These are phyloP conservation scores for Kitagawia praeruptora DNA, from an alignment of 129 eudicot genomes.

Conservation along the genomic window DNA sequence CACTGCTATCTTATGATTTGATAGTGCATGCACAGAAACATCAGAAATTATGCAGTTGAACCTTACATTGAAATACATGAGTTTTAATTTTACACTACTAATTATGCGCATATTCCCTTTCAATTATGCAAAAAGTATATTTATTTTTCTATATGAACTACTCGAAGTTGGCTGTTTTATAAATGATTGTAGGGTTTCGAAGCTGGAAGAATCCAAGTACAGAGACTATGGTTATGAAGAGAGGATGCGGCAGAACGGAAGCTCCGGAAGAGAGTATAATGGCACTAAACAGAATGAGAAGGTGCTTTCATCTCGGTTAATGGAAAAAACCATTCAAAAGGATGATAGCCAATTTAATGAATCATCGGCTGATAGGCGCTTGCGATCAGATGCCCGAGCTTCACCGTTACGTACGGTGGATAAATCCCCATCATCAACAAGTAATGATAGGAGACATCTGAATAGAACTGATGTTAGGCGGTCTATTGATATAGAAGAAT, in stretches of 20 bases:
- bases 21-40: not conserved
- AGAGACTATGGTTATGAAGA: constrained; percentile 57
- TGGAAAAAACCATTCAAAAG: constrained; percentile 39
- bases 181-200: constrained; percentile 32
- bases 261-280: constrained; percentile 49
- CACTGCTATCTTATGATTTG: not conserved
- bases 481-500: constrained; percentile 58
- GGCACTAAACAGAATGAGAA: constrained; percentile 41
- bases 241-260: constrained; percentile 36
- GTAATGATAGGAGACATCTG: constrained; percentile 49
- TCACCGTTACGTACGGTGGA: constrained; percentile 46
- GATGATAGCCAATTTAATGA: constrained; percentile 43
- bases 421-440: constrained; percentile 67
- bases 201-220: constrained; percentile 67
- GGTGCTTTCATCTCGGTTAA: constrained; percentile 30
- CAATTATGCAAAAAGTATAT: not conserved
- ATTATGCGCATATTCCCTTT: not conserved
- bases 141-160: not conserved
- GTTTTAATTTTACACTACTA: not conserved
- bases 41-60: not conserved
- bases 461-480: constrained; percentile 50
- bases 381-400: constrained; percentile 35
- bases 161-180: not conserved
- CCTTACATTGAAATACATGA: not conserved
- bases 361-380: constrained; percentile 43